These are phyloP conservation scores for Acer saccharum DNA, from an alignment of 345 rosid genomes.

Conservation along the genomic window DNA sequence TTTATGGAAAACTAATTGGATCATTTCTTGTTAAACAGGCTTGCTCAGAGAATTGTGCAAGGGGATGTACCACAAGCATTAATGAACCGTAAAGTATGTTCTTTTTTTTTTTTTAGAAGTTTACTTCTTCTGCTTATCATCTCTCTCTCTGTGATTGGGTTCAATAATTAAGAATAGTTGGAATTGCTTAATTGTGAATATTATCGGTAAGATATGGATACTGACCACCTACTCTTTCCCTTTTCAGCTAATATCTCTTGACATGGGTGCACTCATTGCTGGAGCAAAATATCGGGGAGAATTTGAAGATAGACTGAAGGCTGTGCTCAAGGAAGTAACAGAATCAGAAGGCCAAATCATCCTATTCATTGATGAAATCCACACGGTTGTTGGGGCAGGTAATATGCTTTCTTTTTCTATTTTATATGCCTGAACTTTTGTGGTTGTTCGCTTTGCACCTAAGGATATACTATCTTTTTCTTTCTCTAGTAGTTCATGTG, in stretches of 20 bases:
- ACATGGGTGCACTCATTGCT: slow-evolving; percentile 98
- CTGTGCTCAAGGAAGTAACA: slow-evolving; percentile 94
- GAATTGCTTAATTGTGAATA: neutral
- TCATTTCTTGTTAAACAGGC: slow-evolving; percentile 51
- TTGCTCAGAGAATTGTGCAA: slow-evolving; percentile 98
- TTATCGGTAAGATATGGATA: slow-evolving; percentile 7
- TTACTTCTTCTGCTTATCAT: neutral
- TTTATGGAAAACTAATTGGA: slow-evolving; percentile 2
- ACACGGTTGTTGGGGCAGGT: slow-evolving; percentile 99
- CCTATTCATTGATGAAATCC: slow-evolving; percentile 98
- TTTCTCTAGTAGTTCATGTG: neutral
- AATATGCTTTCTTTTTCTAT: slow-evolving; percentile 18
- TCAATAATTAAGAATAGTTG: neutral
- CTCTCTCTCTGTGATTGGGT: neutral
- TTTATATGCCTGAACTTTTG: neutral
- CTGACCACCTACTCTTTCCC: slow-evolving; percentile 11
- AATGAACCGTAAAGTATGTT: slow-evolving; percentile 88
- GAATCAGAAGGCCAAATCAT: slow-evolving; percentile 93
- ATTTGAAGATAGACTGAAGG: slow-evolving; percentile 97
- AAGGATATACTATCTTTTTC: neutral
- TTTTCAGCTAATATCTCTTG: slow-evolving; percentile 89
- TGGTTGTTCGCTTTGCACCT: neutral
- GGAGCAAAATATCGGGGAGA: slow-evolving; percentile 99
- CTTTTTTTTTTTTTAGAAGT: slow-evolving; percentile 7
- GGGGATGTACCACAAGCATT: slow-evolving; percentile 99